Percentiles rank a stretch among this genome's conserved stretches.
Evolutionary conservation across 306 rosid genomes (phyloP).

Genomic region (Quercus ilex): DNA sequence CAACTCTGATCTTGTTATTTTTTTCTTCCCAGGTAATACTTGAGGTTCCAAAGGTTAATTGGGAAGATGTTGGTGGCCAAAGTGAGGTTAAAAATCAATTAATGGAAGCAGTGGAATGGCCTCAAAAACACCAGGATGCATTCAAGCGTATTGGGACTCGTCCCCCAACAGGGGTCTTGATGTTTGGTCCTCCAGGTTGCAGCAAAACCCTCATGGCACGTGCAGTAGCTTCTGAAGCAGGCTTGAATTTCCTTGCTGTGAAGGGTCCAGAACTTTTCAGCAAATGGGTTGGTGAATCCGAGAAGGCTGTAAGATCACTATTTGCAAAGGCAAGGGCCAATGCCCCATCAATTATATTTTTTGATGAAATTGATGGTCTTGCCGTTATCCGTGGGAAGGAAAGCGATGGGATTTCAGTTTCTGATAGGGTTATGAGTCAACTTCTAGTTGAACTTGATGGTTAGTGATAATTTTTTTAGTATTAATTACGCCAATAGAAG

Average conservation of each 20-base stretch:
- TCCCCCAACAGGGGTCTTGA: conserved; percentile 77
- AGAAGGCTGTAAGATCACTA: conserved; percentile 88
- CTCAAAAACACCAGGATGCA: conserved; percentile 80
- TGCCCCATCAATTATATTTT: conserved; percentile 91
- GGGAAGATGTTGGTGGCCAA: conserved; percentile 98
- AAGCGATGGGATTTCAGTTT: conserved; percentile 83
- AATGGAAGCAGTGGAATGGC: conserved; percentile 96
- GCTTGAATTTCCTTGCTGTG: conserved; percentile 83
- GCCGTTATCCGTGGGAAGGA: conserved; percentile 84
- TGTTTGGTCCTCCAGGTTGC: conserved; percentile 99
- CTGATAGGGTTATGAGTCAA: conserved; percentile 92
- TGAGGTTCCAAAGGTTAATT: conserved; percentile 88
- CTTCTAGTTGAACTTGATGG: conserved; percentile 93
- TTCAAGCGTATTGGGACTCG: conserved; percentile 75
- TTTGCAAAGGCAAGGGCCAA: conserved; percentile 93
- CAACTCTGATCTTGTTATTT: not conserved
- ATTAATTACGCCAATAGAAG: conserved; percentile 12
- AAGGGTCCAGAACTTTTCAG: conserved; percentile 98
- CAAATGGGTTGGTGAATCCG: conserved; percentile 99
- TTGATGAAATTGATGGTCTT: conserved; percentile 89
- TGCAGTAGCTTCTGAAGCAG: conserved; percentile 92
- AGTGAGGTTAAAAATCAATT: conserved; percentile 75
- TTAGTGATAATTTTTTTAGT: conserved; percentile 38
- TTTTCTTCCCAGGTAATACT: conserved; percentile 60
- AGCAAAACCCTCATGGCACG: conserved; percentile 97